Percentiles rank a stretch among this genome's conserved stretches.
These are phyloP conservation scores for Hemileccinum impolitum DNA, from an alignment of 768 basidiomycete genomes.

Conservation along the genomic window DNA sequence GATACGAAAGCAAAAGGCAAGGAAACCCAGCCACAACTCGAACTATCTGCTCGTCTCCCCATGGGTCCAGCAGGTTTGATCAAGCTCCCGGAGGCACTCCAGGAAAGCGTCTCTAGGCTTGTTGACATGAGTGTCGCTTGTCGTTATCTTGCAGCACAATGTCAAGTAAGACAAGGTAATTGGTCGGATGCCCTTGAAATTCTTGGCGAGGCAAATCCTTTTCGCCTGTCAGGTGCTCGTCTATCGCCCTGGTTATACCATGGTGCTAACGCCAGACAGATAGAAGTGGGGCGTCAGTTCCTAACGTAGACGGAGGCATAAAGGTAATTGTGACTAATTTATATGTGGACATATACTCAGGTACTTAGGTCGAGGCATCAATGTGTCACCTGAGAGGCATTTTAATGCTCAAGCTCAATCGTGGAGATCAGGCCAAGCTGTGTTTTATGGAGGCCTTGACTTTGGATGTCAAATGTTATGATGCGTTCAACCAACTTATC, in stretches of 20 bases:
- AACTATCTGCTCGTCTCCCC: slow-evolving; percentile 54
- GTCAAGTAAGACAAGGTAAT: slow-evolving; percentile 86
- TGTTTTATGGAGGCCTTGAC: slow-evolving; percentile 95
- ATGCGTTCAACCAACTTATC: slow-evolving; percentile 87
- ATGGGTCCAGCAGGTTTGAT: slow-evolving; percentile 71
- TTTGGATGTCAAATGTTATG: slow-evolving; percentile 95
- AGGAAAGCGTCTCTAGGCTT: slow-evolving; percentile 67
- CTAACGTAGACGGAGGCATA: slow-evolving; percentile 88
- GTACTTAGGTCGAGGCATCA: slow-evolving; percentile 86
- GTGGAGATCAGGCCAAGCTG: slow-evolving; percentile 86
- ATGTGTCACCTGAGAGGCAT: slow-evolving; percentile 94
- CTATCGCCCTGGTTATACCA: not conserved
- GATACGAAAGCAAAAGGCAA: slow-evolving; percentile 60
- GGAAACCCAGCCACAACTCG: slow-evolving; percentile 41
- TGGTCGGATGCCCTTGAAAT: slow-evolving; percentile 91
- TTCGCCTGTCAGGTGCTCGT: slow-evolving; percentile 59
- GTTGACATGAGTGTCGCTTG: slow-evolving; percentile 96
- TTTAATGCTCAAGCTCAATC: slow-evolving; percentile 91
- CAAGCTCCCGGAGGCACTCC: slow-evolving; percentile 61
- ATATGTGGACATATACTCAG: not conserved
- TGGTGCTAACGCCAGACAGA: slow-evolving; percentile 34
- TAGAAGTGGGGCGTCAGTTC: slow-evolving; percentile 65
- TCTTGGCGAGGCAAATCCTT: slow-evolving; percentile 91
- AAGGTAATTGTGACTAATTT: slow-evolving; percentile 54
- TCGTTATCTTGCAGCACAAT: slow-evolving; percentile 94